Base-by-base conservation (phyloP, 2,329 filamentous ascomycete genomes). In the Xylariaceae sp. region DNA sequence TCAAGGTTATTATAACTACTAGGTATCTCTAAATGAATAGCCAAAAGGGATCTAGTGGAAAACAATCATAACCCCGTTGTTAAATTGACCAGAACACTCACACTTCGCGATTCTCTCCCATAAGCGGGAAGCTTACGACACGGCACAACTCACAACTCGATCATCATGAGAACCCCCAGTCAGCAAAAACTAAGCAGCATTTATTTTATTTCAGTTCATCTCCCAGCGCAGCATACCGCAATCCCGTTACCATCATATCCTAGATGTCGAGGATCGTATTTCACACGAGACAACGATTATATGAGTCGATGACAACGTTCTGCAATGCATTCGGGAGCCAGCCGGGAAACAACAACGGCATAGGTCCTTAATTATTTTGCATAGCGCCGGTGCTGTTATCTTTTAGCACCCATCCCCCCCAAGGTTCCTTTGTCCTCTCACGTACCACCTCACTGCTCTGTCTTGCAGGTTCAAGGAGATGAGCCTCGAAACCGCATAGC, bases 1-100 rank as follows among this genome's bases (percentile, higher is more conserved):
- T n/a, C n/a, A n/a, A 26, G 59, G 55, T 26, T 66, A 56, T 51
- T 65, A 61, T 50, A 42, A 51, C 32, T 61, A 60, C 50, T 30
- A 41, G 22, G 51, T 22, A 44, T 9, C 21, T 26, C 41, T 43
- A 43, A n/a, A 16, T 26, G 32, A 40, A 46, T 49, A 49, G 53
- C 40, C 54, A 34, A 49, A 47, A 45, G 42, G 36, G 30, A 15
- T 21, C 19, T 26, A 7, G 19, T 40, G 26, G 21, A 29, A 47
- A 44, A 47, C 6, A 10, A 53, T 34, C 34, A 51, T 51, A 22
- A 7, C 19, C 34, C 15, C 13, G 15, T 45, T 19, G 18, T 49
- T 29, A 41, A 4, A 18, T 18, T 21, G 21, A 32, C 26, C 40
- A 26, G 29, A 34, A 32, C 22, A 48, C 32, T 50, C 45, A 30